These are phyloP conservation scores for Chlorella variabilis DNA, from an alignment of 163 green algal genomes.

Conservation along the genomic window DNA sequence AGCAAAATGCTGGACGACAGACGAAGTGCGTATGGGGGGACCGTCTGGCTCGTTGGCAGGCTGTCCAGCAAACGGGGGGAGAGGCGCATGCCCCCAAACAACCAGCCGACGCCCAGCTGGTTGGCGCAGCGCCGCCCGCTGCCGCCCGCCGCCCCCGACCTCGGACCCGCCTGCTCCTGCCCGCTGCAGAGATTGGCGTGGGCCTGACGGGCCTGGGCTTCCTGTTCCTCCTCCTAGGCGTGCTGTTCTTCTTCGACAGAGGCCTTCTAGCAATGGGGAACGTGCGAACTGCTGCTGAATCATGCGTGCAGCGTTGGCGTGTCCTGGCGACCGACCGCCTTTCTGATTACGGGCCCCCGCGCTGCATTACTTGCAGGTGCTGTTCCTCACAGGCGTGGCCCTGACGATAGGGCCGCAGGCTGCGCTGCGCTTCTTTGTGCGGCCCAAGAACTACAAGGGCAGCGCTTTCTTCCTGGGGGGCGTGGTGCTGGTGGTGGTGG, in stretches of 20 bases:
- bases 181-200: conserved; percentile 94
- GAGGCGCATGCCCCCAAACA: too few species aligned
- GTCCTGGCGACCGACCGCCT: too few species aligned
- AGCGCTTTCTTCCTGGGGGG: conserved; percentile 85
- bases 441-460: conserved; percentile 90
- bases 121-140: not conserved
- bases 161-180: not conserved
- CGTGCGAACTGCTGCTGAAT: too few species aligned
- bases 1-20: conserved; percentile 63
- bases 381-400: conserved; percentile 91
- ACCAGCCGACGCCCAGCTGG: too few species aligned
- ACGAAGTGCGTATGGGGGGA: conserved; percentile 51
- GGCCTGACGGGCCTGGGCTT: conserved; percentile 94
- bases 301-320: too few species aligned
- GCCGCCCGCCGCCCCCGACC: not conserved
- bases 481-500: conserved; percentile 81
- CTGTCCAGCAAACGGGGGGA: too few species aligned
- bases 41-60: too few species aligned
- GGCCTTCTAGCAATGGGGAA: conserved; percentile 98
- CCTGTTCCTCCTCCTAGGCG: conserved; percentile 92
- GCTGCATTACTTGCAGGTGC: conserved; percentile 66
- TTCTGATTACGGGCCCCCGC: not conserved
- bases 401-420: conserved; percentile 90
- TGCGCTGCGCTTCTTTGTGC: conserved; percentile 91
- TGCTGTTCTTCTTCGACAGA: conserved; percentile 97